A percentile compares a stretch with the other conserved stretches of the same genome.
Conservation (phyloP, 2,329 filamentous ascomycete genomes). For the Colletotrichum sublineola region DNA sequence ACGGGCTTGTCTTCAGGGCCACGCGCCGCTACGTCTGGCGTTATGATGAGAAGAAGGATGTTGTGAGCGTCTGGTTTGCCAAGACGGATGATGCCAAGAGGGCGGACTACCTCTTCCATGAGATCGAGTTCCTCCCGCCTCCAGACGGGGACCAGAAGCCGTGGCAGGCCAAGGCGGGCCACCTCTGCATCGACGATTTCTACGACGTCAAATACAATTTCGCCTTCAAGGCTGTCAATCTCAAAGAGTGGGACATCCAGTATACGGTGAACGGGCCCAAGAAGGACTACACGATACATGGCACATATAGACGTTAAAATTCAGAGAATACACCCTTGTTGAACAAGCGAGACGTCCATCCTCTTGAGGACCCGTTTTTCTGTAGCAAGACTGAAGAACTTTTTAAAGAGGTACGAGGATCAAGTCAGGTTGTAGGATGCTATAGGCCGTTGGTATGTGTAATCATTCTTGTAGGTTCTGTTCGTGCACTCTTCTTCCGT, state of each 20-base stretch:
- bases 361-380: not conserved
- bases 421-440: not conserved
- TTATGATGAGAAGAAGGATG: conserved; percentile 72
- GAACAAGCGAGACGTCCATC: not conserved
- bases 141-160: conserved; percentile 54
- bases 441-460: not conserved
- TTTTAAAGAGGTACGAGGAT: too few relatives aligned
- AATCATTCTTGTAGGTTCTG: conserved; percentile 15
- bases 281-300: conserved; percentile 77
- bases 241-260: conserved; percentile 70
- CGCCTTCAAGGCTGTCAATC: conserved; percentile 67
- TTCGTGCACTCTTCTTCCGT: not conserved
- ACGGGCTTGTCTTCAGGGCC: conserved; percentile 69
- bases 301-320: conserved; percentile 61
- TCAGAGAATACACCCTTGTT: not conserved
- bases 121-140: conserved; percentile 71
- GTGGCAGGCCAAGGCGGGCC: conserved; percentile 75
- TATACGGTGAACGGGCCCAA: conserved; percentile 79
- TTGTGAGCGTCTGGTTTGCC: conserved; percentile 80
- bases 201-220: conserved; percentile 81
- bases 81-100: conserved; percentile 71
- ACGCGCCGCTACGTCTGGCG: conserved; percentile 79
- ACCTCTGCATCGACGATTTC: conserved; percentile 79
- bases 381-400: not conserved
- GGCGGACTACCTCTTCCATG: conserved; percentile 82